Conservation (phyloP, 345 rosid species). For the Iberis pinnata region DNA sequence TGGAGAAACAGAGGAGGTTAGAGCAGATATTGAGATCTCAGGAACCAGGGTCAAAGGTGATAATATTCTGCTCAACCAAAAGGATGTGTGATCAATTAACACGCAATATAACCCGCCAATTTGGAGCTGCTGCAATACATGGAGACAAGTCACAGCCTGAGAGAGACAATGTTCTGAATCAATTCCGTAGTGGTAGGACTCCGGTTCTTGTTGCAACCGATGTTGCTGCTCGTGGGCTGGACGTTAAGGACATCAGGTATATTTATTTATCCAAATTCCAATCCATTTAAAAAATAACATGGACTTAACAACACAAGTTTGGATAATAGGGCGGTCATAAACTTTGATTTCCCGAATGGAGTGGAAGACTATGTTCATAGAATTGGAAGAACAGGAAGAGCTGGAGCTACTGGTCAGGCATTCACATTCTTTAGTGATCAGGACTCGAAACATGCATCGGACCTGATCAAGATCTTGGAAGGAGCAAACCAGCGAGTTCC, state of each 20-base stretch:
- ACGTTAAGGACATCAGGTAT: constrained; percentile 85
- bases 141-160: constrained; percentile 88
- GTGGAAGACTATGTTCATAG: constrained; percentile 97
- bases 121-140: constrained; percentile 89
- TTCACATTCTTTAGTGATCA: constrained; percentile 83
- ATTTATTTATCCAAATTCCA: background rate
- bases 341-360: constrained; percentile 95
- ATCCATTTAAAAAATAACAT: background rate
- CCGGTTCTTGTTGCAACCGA: constrained; percentile 87
- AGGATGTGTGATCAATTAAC: constrained; percentile 90
- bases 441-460: constrained; percentile 83
- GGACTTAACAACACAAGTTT: background rate
- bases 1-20: constrained; percentile 87
- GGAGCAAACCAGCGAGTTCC: constrained; percentile 91
- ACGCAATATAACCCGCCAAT: constrained; percentile 58
- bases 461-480: constrained; percentile 78
- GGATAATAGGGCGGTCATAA: constrained; percentile 71
- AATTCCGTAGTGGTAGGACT: constrained; percentile 72
- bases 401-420: constrained; percentile 94
- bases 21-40: constrained; percentile 88
- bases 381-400: constrained; percentile 97
- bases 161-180: constrained; percentile 68
- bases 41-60: constrained; percentile 76
- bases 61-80: constrained; percentile 78
- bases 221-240: constrained; percentile 91